Conservation (phyloP, 306 rosid genomes). For the Ceratonia siliqua region DNA sequence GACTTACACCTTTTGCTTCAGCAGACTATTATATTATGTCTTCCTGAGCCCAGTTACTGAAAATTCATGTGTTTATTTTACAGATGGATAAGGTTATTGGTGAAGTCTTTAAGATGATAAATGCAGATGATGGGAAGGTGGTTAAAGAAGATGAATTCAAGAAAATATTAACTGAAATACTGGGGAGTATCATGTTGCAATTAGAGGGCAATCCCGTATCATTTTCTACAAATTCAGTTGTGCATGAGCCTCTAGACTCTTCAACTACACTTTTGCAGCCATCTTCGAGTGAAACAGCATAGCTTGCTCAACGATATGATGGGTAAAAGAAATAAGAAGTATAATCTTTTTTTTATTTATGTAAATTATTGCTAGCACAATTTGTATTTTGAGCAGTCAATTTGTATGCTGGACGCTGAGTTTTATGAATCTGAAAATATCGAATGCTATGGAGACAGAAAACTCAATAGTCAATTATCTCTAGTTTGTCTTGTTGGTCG, state of each 20-base stretch:
- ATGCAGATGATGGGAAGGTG: constrained; percentile 57
- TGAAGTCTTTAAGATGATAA: constrained; percentile 57
- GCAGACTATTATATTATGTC: not conserved
- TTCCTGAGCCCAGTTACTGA: not conserved
- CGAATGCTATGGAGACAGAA: constrained; percentile 19
- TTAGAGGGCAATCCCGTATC: constrained; percentile 72
- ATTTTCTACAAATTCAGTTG: constrained; percentile 79
- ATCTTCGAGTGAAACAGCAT: constrained; percentile 40
- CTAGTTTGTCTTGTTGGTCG: constrained; percentile 14
- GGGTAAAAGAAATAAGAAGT: not conserved
- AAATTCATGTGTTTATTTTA: constrained; percentile 16
- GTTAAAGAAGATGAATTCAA: constrained; percentile 89
- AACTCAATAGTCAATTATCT: constrained; percentile 4
- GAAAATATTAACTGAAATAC: constrained; percentile 63
- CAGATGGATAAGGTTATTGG: constrained; percentile 78
- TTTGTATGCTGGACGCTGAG: constrained; percentile 2
- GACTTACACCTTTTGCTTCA: not conserved
- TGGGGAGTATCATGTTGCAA: constrained; percentile 74
- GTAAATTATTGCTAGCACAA: constrained; percentile 17
- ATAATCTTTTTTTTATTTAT: constrained; percentile 32
- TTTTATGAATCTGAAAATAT: constrained; percentile 21
- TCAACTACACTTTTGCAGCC: constrained; percentile 77
- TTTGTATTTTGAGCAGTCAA: constrained; percentile 26
- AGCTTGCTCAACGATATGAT: constrained; percentile 23
- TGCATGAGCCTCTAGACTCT: constrained; percentile 81